Evolutionary conservation across 306 rosid genomes (phyloP), one percentile per base, ranked within the genome.

Genomic region (Cicer pinnatifidum): DNA sequence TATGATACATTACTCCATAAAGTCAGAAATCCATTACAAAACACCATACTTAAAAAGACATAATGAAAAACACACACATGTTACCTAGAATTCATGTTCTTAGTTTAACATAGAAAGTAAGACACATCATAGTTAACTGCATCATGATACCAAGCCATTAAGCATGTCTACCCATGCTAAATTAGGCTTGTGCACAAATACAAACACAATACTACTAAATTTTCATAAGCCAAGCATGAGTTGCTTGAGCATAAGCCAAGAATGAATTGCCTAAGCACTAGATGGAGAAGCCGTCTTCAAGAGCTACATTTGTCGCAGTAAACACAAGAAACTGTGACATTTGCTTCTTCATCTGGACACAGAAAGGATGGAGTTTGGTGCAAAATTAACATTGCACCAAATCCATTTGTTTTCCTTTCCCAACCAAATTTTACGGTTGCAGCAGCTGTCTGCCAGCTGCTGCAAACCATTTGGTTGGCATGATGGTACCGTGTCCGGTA

Each of bases 381-480:
- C 81, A 78, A 67, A 20, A 60, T 35, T 10, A 38, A 50, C 19
- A n/a, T 23, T 10, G 73, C 76, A 77, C 81, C 83, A 63, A 81
- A 8, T 83, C 85, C 88, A 76, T 39, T 12, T 56, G 43, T 45
- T 13, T 13, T n/a, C 53, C 82, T 81, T 80, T 59, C 72, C 82
- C 28, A 41, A 35, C 87, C 86, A 89, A 79, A 84, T 84, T 8
- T 84, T 84, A 66, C 81, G 91, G 86, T 89, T 83, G 81, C 95
- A 87, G 87, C 96, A 76, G 79, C 77, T 80, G 9, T 84, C 92
- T 28, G 11, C 12, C 52, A 40, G 79, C 88, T 45, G 96, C 90
- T 78, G 96, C 87, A 88, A 84, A 81, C 95, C 96, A 94, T 75
- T 86, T 88, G 9, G 81, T 46, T n/a, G 95, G 90, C 83, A 88